Evolutionary conservation across 1,284 basidiomycete species (phyloP).

Genomic region (Marasmius sp.): DNA sequence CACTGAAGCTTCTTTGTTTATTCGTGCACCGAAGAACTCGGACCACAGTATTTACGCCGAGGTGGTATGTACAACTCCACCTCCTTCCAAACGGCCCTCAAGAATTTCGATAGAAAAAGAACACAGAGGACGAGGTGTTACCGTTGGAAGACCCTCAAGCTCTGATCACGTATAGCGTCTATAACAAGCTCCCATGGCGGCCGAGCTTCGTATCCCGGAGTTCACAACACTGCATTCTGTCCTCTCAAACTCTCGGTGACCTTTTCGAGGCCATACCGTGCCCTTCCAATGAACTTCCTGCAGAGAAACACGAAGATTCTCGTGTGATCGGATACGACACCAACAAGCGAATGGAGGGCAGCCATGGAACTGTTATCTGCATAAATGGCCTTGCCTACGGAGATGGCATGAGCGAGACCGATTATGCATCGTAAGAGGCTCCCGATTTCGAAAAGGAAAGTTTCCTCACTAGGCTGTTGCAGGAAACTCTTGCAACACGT

Average conservation of each 20-base stretch:
- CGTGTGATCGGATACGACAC: slow-evolving; percentile 34
- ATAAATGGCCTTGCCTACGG: slow-evolving; percentile 63
- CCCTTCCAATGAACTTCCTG: slow-evolving; percentile 52
- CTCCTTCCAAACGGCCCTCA: background rate
- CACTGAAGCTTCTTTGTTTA: slow-evolving; percentile 55
- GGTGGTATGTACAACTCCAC: slow-evolving; percentile 34
- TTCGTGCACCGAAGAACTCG: slow-evolving; percentile 60
- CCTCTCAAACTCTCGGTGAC: slow-evolving; percentile 73
- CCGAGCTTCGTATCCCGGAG: slow-evolving; percentile 56
- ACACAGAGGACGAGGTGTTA: slow-evolving; percentile 20
- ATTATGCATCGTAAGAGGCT: slow-evolving; percentile 60
- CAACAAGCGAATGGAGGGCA: slow-evolving; percentile 16
- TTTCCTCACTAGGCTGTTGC: slow-evolving; percentile 4
- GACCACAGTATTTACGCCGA: slow-evolving; percentile 60
- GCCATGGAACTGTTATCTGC: slow-evolving; percentile 48
- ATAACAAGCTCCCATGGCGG: slow-evolving; percentile 62
- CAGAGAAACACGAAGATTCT: slow-evolving; percentile 37
- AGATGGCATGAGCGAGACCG: slow-evolving; percentile 42
- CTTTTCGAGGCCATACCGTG: slow-evolving; percentile 65
- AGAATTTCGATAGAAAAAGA: slow-evolving; percentile 28
- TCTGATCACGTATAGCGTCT: slow-evolving; percentile 57
- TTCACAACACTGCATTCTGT: slow-evolving; percentile 66
- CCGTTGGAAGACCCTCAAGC: slow-evolving; percentile 34
- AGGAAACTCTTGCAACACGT: slow-evolving; percentile 55
- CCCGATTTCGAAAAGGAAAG: background rate